Conservation (phyloP, 106 monocot genomes). For the Platanthera zijinensis region DNA sequence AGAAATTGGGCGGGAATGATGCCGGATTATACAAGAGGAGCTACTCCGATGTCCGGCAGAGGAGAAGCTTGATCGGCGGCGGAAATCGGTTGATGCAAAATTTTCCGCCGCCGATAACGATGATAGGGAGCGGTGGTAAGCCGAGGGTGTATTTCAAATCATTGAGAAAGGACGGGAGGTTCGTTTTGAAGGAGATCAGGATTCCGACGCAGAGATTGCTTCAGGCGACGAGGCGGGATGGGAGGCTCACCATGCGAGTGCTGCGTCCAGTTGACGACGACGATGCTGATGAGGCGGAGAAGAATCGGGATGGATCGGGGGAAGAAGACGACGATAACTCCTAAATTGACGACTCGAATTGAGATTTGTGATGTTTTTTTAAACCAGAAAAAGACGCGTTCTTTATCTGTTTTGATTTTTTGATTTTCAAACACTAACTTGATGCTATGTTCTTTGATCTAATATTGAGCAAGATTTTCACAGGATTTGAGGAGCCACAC, state of each 20-base stretch:
- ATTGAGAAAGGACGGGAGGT: conserved; percentile 17
- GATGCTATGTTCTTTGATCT: too few relatives aligned
- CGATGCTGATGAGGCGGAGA: background rate
- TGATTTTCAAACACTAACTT: too few relatives aligned
- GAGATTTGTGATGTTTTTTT: too few relatives aligned
- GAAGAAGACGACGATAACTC: background rate
- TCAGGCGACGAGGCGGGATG: conserved; percentile 27
- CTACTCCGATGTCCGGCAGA: conserved; percentile 11
- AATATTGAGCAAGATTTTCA: too few relatives aligned
- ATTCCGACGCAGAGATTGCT: conserved; percentile 27
- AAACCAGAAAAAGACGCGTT: too few relatives aligned
- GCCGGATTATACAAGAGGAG: conserved; percentile 14
- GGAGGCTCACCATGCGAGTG: conserved; percentile 32
- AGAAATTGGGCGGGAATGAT: too few relatives aligned
- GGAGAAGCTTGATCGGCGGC: background rate
- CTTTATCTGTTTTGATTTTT: too few relatives aligned
- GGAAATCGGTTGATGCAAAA: background rate
- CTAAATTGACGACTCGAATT: too few relatives aligned
- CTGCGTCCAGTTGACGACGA: background rate
- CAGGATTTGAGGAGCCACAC: too few relatives aligned
- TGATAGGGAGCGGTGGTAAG: conserved; percentile 33
- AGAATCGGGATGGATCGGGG: background rate
- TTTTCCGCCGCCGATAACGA: conserved; percentile 53
- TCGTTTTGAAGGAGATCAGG: conserved; percentile 38
- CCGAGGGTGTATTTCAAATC: conserved; percentile 32